Base-by-base conservation (phyloP, 2,329 filamentous ascomycete species). In the Aspergillus fumigatus region DNA sequence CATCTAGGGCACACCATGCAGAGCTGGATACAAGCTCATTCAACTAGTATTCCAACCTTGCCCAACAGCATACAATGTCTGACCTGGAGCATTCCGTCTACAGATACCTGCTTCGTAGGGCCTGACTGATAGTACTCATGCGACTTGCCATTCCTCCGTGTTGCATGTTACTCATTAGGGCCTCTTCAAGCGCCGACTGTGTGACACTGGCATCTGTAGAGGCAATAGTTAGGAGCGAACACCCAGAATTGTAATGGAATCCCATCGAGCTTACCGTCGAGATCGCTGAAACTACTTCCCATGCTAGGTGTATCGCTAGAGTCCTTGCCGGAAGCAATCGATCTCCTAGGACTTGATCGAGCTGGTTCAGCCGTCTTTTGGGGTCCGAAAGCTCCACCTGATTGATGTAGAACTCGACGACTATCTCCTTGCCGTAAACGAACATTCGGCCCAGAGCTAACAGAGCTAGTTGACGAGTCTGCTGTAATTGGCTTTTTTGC, bases 261-360 rank as follows among this genome's bases (percentile, higher is more conserved):
- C 14, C 32, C 3, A 38, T n/a, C 6, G 26, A 19, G 58, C 69
- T 56, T 71, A 82, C 83, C 83, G 67, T 87, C 85, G 38, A 88
- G 73, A 68, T 87, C 85, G 62, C 83, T 86, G 63, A 87, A 87
- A 55, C 83, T 86, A 59, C 84, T 86, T 0, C 84, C 85, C 81
- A 85, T 85, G 59, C 82, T 84, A 3, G 82, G 82, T 9, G 80
- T 82, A 58, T 84, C 81, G 55, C 80, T 84, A 11, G 77, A 74
- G 26, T 79, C 77, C 43, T 71, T 71, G 2, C 71, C 70, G 45
- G 72, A 67, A 52, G 66, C 59, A 23, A 60, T 60, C 10, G 70
- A 70, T 43, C 71, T 70, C n/a, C 75, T 73, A 0, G 82, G 80
- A 56, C 78, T 82, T 23, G 79, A 69, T 35, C 73, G 74, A 2